Evolutionary conservation across 1,284 basidiomycete species (phyloP).

Genomic region (Ustilago loliicola): DNA sequence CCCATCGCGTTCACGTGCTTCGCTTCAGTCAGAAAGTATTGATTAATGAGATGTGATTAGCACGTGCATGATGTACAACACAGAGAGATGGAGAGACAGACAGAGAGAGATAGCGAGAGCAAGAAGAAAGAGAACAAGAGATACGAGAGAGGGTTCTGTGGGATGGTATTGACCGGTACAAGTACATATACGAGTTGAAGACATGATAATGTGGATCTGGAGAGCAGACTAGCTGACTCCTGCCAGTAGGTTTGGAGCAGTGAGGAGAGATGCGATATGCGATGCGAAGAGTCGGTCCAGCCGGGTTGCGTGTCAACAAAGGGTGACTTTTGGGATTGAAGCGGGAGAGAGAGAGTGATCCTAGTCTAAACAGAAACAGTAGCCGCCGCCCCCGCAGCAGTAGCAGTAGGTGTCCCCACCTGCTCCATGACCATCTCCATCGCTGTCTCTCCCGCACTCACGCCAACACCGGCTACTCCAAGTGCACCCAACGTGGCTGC

Average conservation of each 20-base stretch:
- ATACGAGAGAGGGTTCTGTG: not conserved
- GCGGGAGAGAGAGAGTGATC: not conserved
- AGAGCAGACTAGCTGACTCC: conserved; percentile 31
- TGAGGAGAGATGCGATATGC: conserved; percentile 27
- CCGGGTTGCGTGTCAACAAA: not conserved
- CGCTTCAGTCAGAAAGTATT: too few species aligned
- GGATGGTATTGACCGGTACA: conserved; percentile 15
- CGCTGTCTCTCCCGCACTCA: conserved; percentile 30
- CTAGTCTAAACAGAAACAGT: conserved; percentile 14
- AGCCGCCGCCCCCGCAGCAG: conserved; percentile 3
- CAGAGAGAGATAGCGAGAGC: not conserved
- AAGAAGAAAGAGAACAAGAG: not conserved
- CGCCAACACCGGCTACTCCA: conserved; percentile 21
- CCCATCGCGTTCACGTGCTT: too few species aligned
- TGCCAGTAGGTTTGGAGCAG: not conserved
- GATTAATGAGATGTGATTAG: too few species aligned
- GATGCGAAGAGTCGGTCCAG: conserved; percentile 17
- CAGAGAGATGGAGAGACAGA: too few species aligned
- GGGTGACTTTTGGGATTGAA: conserved; percentile 14
- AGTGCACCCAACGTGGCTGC: conserved; percentile 29
- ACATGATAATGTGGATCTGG: not conserved
- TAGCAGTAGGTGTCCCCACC: conserved; percentile 23
- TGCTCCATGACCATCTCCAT: conserved; percentile 44
- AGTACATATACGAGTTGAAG: conserved; percentile 19
- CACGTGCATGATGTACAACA: too few species aligned